Evolutionary conservation across 2,329 filamentous ascomycete species (phyloP).

Genomic region (Alternaria brassicicola): DNA sequence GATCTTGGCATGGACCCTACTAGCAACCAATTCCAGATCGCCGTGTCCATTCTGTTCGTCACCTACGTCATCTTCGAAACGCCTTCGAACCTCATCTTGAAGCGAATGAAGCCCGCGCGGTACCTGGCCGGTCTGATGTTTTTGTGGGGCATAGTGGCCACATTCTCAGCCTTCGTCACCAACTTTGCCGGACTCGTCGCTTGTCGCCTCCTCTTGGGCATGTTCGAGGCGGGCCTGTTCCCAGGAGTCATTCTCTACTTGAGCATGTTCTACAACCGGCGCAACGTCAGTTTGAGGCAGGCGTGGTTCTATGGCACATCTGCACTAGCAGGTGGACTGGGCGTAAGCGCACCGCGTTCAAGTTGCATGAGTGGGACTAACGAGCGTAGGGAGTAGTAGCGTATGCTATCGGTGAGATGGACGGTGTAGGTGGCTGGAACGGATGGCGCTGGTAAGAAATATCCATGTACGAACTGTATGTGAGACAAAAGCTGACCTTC

Average conservation of each 20-base stretch:
- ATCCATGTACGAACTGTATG: no score
- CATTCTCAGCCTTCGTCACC: conserved; percentile 33
- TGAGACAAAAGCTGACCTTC: no score
- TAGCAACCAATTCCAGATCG: conserved; percentile 31
- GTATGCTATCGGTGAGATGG: conserved; percentile 35
- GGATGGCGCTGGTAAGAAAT: conserved; percentile 29
- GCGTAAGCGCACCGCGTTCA: conserved; percentile 27
- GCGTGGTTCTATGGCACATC: conserved; percentile 62
- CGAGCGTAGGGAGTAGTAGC: conserved; percentile 27
- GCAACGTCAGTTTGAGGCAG: conserved; percentile 57
- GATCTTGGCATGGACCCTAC: conserved; percentile 23
- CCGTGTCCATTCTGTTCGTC: conserved; percentile 32
- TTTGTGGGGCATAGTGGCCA: conserved; percentile 33
- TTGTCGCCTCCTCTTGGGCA: conserved; percentile 36
- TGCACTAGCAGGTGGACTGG: conserved; percentile 61
- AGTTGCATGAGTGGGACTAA: neutral
- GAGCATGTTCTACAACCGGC: conserved; percentile 37
- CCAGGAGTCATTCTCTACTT: conserved; percentile 37
- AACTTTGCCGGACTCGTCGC: conserved; percentile 36
- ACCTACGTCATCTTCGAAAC: conserved; percentile 50
- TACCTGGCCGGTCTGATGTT: conserved; percentile 34
- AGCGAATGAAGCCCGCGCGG: conserved; percentile 44
- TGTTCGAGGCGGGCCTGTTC: conserved; percentile 39
- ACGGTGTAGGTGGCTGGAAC: conserved; percentile 28
- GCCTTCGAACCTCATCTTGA: conserved; percentile 28